Percentiles rank a stretch among this genome's conserved stretches.
phyloP scores from a whole-genome alignment of 371 early-diverging fungal genomes.

The Lichtheimia ornata region DNA sequence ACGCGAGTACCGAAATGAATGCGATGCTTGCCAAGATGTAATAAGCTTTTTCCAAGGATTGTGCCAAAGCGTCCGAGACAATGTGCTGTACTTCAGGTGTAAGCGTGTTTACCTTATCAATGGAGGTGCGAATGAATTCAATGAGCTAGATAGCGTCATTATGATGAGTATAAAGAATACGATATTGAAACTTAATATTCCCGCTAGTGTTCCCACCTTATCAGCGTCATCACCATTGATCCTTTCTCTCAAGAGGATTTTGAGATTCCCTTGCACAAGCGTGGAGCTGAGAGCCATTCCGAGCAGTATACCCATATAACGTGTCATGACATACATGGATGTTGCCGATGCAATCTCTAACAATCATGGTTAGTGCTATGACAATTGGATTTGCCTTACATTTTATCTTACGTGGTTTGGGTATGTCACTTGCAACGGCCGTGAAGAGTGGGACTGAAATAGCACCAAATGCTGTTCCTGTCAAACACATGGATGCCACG shows the following conservation, averaged over 20 bases:
- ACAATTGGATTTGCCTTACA: background rate
- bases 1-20: no score
- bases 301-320: background rate
- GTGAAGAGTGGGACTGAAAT: background rate
- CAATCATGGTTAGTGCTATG: background rate
- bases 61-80: slow-evolving; percentile 1
- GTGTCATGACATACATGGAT: background rate
- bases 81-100: slow-evolving; percentile 4
- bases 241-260: background rate
- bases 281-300: background rate
- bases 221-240: slow-evolving; percentile 6
- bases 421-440: background rate
- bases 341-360: background rate
- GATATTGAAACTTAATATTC: no score
- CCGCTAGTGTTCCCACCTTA: background rate
- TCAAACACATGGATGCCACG: background rate
- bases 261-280: slow-evolving; percentile 5
- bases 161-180: no score
- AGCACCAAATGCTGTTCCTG: background rate
- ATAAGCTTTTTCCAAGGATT: slow-evolving; percentile 3
- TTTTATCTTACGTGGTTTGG: background rate
- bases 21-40: background rate
- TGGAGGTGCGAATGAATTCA: slow-evolving; percentile 9
- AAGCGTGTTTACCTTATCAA: slow-evolving; percentile 3
- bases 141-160: background rate